Evolutionary conservation across 2,329 filamentous ascomycete species (phyloP), one percentile per base, ranked within the genome.

Genomic region (Neoscytalidium dimidiatum): DNA sequence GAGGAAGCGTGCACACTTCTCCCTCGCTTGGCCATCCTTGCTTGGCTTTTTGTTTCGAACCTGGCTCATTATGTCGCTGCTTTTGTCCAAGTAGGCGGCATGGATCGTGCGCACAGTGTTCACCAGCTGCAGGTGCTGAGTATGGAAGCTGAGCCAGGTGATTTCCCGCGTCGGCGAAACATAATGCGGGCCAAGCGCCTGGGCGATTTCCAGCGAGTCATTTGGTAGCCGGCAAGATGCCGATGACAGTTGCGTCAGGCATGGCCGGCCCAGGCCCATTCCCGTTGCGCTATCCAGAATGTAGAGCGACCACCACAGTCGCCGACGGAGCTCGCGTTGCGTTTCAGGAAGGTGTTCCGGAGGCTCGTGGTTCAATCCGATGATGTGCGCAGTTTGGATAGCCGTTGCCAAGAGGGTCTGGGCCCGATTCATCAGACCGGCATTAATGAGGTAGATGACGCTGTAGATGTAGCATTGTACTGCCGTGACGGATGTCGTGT

Each of bases 331-430:
- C 64, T 83, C 80, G 14, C 77, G 68, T 56, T 81, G 71, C 0
- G 66, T 57, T 3, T 63, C 66, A 0, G 79, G 71, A 56, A 81
- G 66, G 53, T 71, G 67, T 8, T 67, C 64, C 0, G 78, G 72
- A 1, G 83, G 82, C 31, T 85, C 82, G 0, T 79, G 68, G 70
- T 85, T 82, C 3, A 85, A 72, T 0, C 83, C 83, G 0, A 85
- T 70, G 41, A 82, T 79, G 46, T 83, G 76, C 3, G 82, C 83
- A 1, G 76, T 80, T 9, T 82, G 77, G 1, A 83, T 73, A 0
- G 81, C 80, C 23, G 78, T 70, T 0, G 76, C 78, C 6, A 79
- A 66, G 1, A 75, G 71, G 60, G 72, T 77, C 64, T 84, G 75
- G 0, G 80, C 77, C 74, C 80, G 83, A 67, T 84, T 85, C 49